Conservation (phyloP, 1,139 yeast species). For the Taphrina deformans region DNA sequence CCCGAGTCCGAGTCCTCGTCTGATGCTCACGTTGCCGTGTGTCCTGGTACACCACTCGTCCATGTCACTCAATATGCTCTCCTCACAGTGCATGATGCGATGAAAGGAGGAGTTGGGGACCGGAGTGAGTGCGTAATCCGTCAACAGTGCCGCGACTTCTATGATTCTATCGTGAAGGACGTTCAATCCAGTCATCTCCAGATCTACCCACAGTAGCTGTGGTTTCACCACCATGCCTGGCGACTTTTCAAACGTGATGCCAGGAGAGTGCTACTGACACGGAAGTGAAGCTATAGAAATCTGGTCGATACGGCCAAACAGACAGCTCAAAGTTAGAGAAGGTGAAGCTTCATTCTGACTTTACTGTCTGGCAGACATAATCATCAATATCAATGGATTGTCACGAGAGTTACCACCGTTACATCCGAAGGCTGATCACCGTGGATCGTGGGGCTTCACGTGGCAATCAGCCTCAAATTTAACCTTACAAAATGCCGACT, state of each 20-base stretch:
- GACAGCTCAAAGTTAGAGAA: no score
- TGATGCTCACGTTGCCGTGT: conserved; percentile 54
- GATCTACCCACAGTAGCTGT: conserved; percentile 27
- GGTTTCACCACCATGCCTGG: not conserved
- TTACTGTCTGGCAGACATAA: no score
- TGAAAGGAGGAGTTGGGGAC: conserved; percentile 72
- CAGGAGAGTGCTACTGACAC: no score
- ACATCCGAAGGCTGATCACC: not conserved
- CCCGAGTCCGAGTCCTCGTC: conserved; percentile 2
- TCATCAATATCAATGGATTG: no score
- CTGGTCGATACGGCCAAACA: no score
- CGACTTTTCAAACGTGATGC: no score
- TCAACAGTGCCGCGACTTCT: conserved; percentile 86
- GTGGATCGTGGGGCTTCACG: not conserved
- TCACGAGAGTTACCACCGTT: no score
- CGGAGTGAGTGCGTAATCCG: conserved; percentile 74
- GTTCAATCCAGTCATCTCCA: conserved; percentile 85
- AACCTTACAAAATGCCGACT: no score
- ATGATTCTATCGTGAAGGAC: conserved; percentile 68
- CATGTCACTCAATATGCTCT: conserved; percentile 68
- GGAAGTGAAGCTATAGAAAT: no score
- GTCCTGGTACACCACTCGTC: conserved; percentile 80
- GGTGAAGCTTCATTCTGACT: no score
- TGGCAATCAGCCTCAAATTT: not conserved
- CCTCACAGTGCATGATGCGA: conserved; percentile 72